These are phyloP conservation scores for Corymbia calophylla DNA, from an alignment of 441 rosid genomes.

Conservation along the genomic window DNA sequence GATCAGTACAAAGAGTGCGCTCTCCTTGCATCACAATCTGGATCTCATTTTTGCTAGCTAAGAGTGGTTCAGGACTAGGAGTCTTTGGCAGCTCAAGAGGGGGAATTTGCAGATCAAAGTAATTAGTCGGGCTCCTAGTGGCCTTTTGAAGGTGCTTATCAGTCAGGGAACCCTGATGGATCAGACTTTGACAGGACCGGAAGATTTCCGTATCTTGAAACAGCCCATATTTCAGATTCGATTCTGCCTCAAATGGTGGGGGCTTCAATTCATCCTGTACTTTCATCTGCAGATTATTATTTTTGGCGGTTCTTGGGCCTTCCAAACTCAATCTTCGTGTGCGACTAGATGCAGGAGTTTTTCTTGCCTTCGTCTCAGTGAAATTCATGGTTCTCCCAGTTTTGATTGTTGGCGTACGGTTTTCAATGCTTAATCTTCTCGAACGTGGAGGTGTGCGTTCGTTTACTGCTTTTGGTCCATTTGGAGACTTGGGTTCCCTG, in stretches of 20 bases:
- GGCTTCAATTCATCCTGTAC: constrained; percentile 14
- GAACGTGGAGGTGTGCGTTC: constrained; percentile 37
- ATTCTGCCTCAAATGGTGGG: constrained; percentile 10
- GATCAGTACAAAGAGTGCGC: constrained; percentile 27
- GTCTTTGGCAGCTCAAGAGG: constrained; percentile 45
- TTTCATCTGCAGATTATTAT: constrained; percentile 20
- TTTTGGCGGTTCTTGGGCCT: constrained; percentile 35
- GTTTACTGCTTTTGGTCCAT: constrained; percentile 14
- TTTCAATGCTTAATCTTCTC: constrained; percentile 60
- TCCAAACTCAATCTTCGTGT: constrained; percentile 61
- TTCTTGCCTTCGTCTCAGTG: constrained; percentile 36
- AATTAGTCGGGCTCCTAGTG: constrained; percentile 55
- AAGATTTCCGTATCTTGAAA: constrained; percentile 24
- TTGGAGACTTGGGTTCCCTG: constrained; percentile 38
- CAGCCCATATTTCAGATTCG: constrained; percentile 19
- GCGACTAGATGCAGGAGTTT: constrained; percentile 38
- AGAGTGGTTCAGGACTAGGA: constrained; percentile 34
- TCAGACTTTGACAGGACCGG: constrained; percentile 12
- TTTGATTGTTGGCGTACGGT: constrained; percentile 21
- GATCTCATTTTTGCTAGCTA: constrained; percentile 30
- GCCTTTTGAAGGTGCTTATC: constrained; percentile 26
- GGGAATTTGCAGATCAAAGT: constrained; percentile 35
- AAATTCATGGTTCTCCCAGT: constrained; percentile 20
- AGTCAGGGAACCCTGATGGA: constrained; percentile 16
- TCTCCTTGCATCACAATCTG: constrained; percentile 25